Base-by-base conservation (phyloP, 768 basidiomycete species). In the Mycena maculata region DNA sequence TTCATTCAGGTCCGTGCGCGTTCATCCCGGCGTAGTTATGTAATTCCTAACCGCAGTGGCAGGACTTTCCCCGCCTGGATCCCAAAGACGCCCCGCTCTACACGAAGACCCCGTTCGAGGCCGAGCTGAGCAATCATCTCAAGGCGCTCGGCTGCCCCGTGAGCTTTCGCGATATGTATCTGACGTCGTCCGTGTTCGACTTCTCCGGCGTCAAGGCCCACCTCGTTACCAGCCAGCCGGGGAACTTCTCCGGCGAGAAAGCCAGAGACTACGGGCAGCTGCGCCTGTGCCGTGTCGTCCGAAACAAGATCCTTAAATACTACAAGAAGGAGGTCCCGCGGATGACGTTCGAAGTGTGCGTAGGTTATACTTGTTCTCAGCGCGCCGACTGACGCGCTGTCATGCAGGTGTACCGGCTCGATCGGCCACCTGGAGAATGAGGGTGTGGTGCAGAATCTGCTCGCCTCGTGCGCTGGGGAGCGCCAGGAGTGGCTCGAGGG, bases 181-280 rank as follows among this genome's bases (percentile, higher is more conserved):
- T 63, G 15, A 23, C 9, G n/a, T 3, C 12, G 1, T 16, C 22
- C 25, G 25, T 23, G 2, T 56, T 55, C 28, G 62, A 63, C 22
- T 63, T 63, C 45, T 56, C 62, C 13, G 45, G 16, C 4, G 62
- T 47, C 27, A 55, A 63, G n/a, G 62, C 48, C 23, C 27, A 56
- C n/a, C 53, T 63, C 18, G 62, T 63, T 2, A 63, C 62, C 2
- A 63, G 62, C 36, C 36, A 48, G 27, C 62, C 53, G 13, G 62
- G 53, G 1, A 22, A 13, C 30, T 56, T 20, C 45, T 48, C 54
- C 45, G 28, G 22, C 1, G 30, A 39, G 3, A 7, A 49, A 5
- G 45, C 62, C 2, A 8, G 8, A 1, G 22, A 45, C 20, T 63
- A 63, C 27, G 62, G 62, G 16, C 62, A 63, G 45, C 28, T 63